These are phyloP conservation scores for Pyrenochaeta sp. DNA, from an alignment of 2,329 filamentous ascomycete genomes.

Conservation along the genomic window DNA sequence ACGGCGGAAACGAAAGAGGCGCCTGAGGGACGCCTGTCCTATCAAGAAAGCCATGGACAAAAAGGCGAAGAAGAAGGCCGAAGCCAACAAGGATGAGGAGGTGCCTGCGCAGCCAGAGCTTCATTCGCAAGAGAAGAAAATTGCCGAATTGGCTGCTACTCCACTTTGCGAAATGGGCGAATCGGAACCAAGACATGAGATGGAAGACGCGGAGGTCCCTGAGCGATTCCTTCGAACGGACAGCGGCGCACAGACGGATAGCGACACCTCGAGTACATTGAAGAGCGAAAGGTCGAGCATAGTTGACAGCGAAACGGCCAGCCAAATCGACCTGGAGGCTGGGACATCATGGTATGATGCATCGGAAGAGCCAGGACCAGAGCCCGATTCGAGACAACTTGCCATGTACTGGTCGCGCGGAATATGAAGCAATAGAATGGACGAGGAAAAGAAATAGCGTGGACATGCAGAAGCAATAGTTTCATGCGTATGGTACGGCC, in stretches of 20 bases:
- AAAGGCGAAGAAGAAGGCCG: slow-evolving; percentile 8
- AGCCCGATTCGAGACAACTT: background rate
- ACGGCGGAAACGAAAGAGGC: slow-evolving; percentile 10
- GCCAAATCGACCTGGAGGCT: background rate
- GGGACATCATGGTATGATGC: background rate
- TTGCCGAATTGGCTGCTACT: slow-evolving; percentile 19
- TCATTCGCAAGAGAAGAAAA: slow-evolving; percentile 18
- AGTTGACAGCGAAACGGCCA: background rate
- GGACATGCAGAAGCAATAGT: too few relatives aligned
- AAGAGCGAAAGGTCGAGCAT: background rate
- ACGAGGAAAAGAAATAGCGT: slow-evolving; percentile 2
- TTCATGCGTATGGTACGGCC: too few relatives aligned
- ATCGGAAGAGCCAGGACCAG: background rate
- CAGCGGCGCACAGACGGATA: background rate
- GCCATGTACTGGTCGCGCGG: background rate
- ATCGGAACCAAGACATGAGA: slow-evolving; percentile 24
- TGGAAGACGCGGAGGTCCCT: slow-evolving; percentile 22
- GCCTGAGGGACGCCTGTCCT: background rate
- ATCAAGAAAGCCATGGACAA: slow-evolving; percentile 1
- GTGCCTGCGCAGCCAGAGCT: slow-evolving; percentile 8
- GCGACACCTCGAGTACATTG: background rate
- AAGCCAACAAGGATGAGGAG: background rate
- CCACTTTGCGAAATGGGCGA: slow-evolving; percentile 24
- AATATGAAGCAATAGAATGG: background rate
- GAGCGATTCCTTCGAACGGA: slow-evolving; percentile 7